Evolutionary conservation across 2,329 filamentous ascomycete genomes (phyloP), one percentile per base, ranked within the genome.

Genomic region (Fusarium multiceps): DNA sequence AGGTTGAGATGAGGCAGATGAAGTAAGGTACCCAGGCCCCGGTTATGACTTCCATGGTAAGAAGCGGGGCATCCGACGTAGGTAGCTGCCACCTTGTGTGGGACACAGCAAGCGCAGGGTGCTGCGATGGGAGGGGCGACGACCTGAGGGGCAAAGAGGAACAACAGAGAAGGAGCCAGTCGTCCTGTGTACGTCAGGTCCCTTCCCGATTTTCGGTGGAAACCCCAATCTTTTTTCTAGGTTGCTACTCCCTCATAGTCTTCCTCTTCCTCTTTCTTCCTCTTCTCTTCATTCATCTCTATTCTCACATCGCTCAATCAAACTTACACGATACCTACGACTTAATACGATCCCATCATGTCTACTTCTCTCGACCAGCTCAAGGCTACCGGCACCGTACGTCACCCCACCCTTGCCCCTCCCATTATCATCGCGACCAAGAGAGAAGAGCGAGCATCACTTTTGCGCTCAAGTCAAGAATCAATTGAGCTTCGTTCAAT

Each of bases 371-470:
- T 99, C 78, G 96, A 98, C 78, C 94, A 98, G 87, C 90, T 99
- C 82, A 99, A 99, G 89, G 90, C 93, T 86, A 84, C 92, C 81
- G 96, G 96, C 91, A 99, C 96, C 80, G 94, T 97, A 88, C 84
- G 93, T 92, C 65, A 72, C 71, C 69, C 76, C 74, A 59, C 68
- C 68, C 72, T 60, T 73, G 73, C 78, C 78, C 79, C 78, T 78
- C 78, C 77, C 49, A 55, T 63, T 40, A 55, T 58, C 58, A 69
- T 60, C 55, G 64, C 62, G 60, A 63, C 46, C 58, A 53, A 50
- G 21, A 59, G 34, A n/a, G 34, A 53, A 57, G 41, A 41, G 50
- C 28, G 30, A 47, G 60, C 42, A 43, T 34, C 23, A 57, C 57
- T 28, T 59, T 59, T 8, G 37, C 57, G 48, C 47, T 63, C n/a